Evolutionary conservation across 805 yeast genomes (phyloP).

Genomic region (Candida krabiensis): DNA sequence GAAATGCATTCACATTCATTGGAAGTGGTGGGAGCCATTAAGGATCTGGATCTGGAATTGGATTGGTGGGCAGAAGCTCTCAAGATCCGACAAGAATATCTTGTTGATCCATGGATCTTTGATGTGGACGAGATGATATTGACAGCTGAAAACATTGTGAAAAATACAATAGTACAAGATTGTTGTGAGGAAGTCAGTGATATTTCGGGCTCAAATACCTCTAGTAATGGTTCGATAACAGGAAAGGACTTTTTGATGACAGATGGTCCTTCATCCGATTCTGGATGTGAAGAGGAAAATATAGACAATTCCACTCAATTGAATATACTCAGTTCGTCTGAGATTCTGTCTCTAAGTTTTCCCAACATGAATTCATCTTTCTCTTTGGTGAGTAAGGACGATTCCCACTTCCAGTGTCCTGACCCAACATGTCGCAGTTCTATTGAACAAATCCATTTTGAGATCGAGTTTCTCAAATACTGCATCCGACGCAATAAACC

Average conservation of each 20-base stretch:
- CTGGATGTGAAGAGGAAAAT: too few species aligned
- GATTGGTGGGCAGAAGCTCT: slow-evolving; percentile 37
- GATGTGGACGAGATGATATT: slow-evolving; percentile 14
- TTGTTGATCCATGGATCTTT: slow-evolving; percentile 37
- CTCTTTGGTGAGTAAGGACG: too few species aligned
- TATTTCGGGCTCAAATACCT: too few species aligned
- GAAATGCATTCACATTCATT: slow-evolving; percentile 35
- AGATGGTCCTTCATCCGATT: too few species aligned
- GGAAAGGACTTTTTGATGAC: too few species aligned
- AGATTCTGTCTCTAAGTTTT: too few species aligned
- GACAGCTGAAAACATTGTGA: slow-evolving; percentile 3
- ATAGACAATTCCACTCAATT: too few species aligned
- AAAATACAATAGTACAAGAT: slow-evolving; percentile 5
- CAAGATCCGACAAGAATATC: slow-evolving; percentile 17
- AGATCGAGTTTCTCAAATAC: slow-evolving; percentile 23
- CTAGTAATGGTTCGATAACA: too few species aligned
- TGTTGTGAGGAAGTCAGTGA: background rate
- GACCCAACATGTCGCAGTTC: too few species aligned
- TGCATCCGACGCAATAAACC: slow-evolving; percentile 11
- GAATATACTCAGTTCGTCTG: too few species aligned
- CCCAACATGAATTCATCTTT: too few species aligned
- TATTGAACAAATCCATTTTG: slow-evolving; percentile 6
- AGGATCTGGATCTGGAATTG: slow-evolving; percentile 31
- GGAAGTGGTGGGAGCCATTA: slow-evolving; percentile 20
- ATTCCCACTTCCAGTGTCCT: too few species aligned